phyloP scores from a whole-genome alignment of 805 yeast genomes.

The Wickerhamiella australiensis region DNA sequence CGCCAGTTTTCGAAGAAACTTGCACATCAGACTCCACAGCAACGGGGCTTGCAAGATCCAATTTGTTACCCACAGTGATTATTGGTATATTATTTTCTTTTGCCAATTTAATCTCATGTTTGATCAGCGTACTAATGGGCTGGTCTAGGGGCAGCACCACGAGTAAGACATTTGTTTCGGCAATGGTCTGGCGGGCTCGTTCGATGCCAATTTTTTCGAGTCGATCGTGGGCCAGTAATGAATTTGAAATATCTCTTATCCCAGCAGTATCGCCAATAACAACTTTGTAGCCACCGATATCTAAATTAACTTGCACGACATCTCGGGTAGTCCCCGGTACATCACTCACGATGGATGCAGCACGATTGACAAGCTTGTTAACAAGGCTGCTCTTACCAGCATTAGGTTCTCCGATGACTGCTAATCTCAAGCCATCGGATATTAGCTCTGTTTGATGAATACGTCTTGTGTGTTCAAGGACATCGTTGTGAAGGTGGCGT shows the following conservation, averaged over 20 bases:
- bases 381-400: constrained; percentile 89
- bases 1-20: constrained; percentile 49
- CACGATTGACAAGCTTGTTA: constrained; percentile 62
- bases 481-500: neutral
- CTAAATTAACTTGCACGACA: constrained; percentile 65
- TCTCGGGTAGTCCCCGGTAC: constrained; percentile 94
- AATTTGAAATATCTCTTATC: constrained; percentile 34
- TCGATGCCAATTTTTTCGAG: constrained; percentile 74
- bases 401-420: constrained; percentile 82
- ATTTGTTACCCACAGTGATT: constrained; percentile 28
- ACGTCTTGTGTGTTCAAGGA: neutral
- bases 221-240: constrained; percentile 29
- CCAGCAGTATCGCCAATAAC: constrained; percentile 92
- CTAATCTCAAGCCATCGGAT: constrained; percentile 57
- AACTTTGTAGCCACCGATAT: constrained; percentile 73
- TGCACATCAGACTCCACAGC: constrained; percentile 9
- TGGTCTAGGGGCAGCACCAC: constrained; percentile 40
- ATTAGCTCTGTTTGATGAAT: constrained; percentile 38
- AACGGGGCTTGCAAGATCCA: constrained; percentile 19
- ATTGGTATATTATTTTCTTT: constrained; percentile 18
- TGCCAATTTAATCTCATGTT: constrained; percentile 15
- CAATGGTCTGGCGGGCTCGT: constrained; percentile 53
- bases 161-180: constrained; percentile 54
- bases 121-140: constrained; percentile 12
- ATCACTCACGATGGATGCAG: constrained; percentile 81